Evolutionary conservation across 139 green algal species (phyloP), one percentile per base, ranked within the genome.

Genomic region (Asterochloris sp.): DNA sequence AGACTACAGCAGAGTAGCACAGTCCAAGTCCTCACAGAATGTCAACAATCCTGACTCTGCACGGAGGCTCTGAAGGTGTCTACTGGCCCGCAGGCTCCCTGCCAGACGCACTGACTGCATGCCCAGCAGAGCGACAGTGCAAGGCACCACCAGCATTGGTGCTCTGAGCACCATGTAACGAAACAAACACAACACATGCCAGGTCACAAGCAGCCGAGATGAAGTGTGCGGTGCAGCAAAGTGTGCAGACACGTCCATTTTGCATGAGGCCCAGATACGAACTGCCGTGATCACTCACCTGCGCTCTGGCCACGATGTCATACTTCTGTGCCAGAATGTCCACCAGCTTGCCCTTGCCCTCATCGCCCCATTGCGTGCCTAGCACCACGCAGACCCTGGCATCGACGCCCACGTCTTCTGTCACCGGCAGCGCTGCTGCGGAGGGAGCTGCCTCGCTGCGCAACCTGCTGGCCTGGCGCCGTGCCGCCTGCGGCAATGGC

Each of bases 291-390:
- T 60, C 28, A 13, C 85, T 9, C 75, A 96, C 95, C 92, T 99
- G 96, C 17, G 95, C 97, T 27, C 97, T 87, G 0, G 94, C 94
- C 24, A 99, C 95, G 66, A 99, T 92, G 75, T 99, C 96, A 83
- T 98, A 99, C 86, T 98, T 87, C 89, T 96, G 92, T 27, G 97
- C 97, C 47, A 99, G 87, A 79, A 99, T 97, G 87, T 99, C 97
- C 62, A 99, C 97, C 66, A 99, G 94, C 90, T 99, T 99, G 80
- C 97, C 97, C 89, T 99, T 99, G 84, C 97, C 97, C 82, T 99
- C 97, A 85, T 99, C 97, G 19, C 97, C 97, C 97, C 97, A 99
- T 89, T 99, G 97, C 24, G 95, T 97, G 63, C 97, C 97, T 17
- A 99, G 88, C 21, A 99, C 96, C 0, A 98, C 93, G 76, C 84